Evolutionary conservation across 2,329 filamentous ascomycete species (phyloP).

Genomic region (Pyrenochaeta sp.): DNA sequence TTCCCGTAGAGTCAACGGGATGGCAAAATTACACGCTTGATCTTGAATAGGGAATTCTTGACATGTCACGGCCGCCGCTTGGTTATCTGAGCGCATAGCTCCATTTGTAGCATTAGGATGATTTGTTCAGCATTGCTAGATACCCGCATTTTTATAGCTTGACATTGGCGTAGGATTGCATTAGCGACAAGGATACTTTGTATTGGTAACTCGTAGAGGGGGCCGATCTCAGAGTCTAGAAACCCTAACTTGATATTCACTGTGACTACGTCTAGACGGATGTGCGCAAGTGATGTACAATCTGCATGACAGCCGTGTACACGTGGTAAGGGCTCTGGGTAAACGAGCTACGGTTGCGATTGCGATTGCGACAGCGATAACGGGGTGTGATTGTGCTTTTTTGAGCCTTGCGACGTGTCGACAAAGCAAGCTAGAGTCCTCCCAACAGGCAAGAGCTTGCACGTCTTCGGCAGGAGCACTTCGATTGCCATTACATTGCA

Average conservation of each 20-base stretch:
- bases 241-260: not conserved
- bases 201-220: conserved; percentile 11
- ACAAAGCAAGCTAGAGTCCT: conserved; percentile 23
- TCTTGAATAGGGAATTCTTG: conserved; percentile 8
- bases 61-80: conserved; percentile 21
- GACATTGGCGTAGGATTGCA: conserved; percentile 18
- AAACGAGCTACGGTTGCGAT: conserved; percentile 14
- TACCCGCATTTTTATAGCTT: conserved; percentile 48
- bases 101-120: conserved; percentile 31
- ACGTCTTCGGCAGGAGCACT: conserved; percentile 22
- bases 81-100: conserved; percentile 15
- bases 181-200: not conserved
- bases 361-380: conserved; percentile 28
- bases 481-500: conserved; percentile 7
- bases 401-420: conserved; percentile 10
- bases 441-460: conserved; percentile 3
- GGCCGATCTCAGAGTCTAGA: not conserved
- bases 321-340: conserved; percentile 22
- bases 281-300: not conserved
- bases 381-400: conserved; percentile 23
- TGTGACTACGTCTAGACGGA: too few relatives aligned
- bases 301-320: conserved; percentile 2
- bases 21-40: conserved; percentile 41
- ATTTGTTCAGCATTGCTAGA: conserved; percentile 49
- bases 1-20: conserved; percentile 31